These are phyloP conservation scores for Leccinum olivaceopallidum DNA, from an alignment of 768 basidiomycete genomes.

Conservation along the genomic window DNA sequence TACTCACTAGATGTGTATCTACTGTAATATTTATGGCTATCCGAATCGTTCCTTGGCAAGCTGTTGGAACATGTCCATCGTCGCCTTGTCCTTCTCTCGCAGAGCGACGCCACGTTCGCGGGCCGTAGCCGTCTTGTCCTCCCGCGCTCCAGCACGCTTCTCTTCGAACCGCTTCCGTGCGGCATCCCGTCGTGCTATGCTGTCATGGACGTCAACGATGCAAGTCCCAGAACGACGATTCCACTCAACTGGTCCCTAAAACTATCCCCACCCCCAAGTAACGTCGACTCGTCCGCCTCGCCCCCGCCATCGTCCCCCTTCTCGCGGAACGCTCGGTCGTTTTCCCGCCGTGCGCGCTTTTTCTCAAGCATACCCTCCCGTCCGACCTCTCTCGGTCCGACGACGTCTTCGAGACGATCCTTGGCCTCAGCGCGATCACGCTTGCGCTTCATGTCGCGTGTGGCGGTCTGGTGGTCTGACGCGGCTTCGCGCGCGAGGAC, in stretches of 20 bases:
- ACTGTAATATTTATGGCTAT: constrained; percentile 33
- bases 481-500: constrained; percentile 66
- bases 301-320: constrained; percentile 65
- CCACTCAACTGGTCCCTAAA: constrained; percentile 68
- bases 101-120: constrained; percentile 64
- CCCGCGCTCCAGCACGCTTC: constrained; percentile 40
- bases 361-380: constrained; percentile 87
- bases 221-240: neutral
- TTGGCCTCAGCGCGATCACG: constrained; percentile 64
- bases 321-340: constrained; percentile 70
- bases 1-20: constrained; percentile 19
- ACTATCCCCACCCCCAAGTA: constrained; percentile 83
- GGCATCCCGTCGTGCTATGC: constrained; percentile 74
- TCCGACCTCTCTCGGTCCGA: constrained; percentile 80
- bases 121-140: constrained; percentile 50
- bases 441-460: constrained; percentile 62
- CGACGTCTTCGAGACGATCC: constrained; percentile 72
- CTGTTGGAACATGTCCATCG: constrained; percentile 96
- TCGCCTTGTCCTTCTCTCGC: constrained; percentile 83
- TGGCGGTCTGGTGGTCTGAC: constrained; percentile 51
- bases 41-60: constrained; percentile 89
- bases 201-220: constrained; percentile 32
- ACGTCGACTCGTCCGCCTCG: constrained; percentile 75
- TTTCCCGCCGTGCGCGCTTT: constrained; percentile 71
- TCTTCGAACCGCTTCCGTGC: constrained; percentile 63